Conservation (phyloP, 1,284 basidiomycete genomes). For the Fomes fomentarius region DNA sequence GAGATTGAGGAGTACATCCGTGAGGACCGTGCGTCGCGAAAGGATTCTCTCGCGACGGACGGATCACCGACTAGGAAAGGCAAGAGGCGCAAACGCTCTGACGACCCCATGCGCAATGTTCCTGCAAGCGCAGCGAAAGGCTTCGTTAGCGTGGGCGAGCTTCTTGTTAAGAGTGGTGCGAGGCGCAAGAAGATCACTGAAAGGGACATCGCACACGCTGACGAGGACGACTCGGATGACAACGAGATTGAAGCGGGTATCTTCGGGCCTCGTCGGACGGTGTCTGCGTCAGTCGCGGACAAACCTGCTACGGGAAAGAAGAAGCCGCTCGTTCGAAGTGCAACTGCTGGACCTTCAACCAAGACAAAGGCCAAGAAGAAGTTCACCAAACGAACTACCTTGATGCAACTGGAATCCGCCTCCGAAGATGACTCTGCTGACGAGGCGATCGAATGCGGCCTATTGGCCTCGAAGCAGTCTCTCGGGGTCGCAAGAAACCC, state of each 20-base stretch:
- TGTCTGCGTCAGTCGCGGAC: slow-evolving; percentile 43
- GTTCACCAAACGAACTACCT: slow-evolving; percentile 26
- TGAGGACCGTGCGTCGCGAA: slow-evolving; percentile 44
- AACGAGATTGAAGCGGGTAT: slow-evolving; percentile 59
- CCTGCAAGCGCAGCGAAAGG: slow-evolving; percentile 63
- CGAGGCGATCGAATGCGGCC: slow-evolving; percentile 49
- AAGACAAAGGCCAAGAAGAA: slow-evolving; percentile 31
- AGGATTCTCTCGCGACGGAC: slow-evolving; percentile 27
- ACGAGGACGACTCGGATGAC: slow-evolving; percentile 65
- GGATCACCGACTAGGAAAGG: slow-evolving; percentile 35
- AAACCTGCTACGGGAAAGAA: slow-evolving; percentile 31
- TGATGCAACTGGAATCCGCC: slow-evolving; percentile 39
- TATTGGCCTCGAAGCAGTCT: slow-evolving; percentile 9
- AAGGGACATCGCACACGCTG: slow-evolving; percentile 53
- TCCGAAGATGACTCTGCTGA: slow-evolving; percentile 53
- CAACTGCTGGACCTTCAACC: slow-evolving; percentile 4
- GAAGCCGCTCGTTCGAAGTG: slow-evolving; percentile 32
- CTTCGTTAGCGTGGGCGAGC: slow-evolving; percentile 65
- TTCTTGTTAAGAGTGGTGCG: slow-evolving; percentile 54
- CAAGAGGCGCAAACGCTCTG: slow-evolving; percentile 72
- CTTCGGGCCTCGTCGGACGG: slow-evolving; percentile 48
- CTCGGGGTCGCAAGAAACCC: background rate
- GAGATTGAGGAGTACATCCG: slow-evolving; percentile 74
- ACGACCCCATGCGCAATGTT: slow-evolving; percentile 66
- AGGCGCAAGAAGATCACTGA: slow-evolving; percentile 38